These are phyloP conservation scores for Phialocephala sp. DNA, from an alignment of 2,329 filamentous ascomycete genomes.

Conservation along the genomic window DNA sequence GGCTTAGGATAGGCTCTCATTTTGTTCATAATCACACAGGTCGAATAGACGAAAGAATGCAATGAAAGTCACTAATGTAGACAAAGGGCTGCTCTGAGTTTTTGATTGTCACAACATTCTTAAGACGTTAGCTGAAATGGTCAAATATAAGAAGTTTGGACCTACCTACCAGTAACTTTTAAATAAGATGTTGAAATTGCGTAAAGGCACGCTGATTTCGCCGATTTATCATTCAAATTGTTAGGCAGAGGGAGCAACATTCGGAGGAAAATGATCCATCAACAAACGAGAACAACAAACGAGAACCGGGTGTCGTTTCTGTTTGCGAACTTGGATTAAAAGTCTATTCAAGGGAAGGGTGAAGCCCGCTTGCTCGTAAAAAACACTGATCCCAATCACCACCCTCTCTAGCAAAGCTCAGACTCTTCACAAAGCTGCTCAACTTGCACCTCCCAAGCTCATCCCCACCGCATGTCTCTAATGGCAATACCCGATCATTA, in stretches of 20 bases:
- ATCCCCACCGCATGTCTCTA: conserved; percentile 75
- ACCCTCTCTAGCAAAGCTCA: conserved; percentile 74
- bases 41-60: background rate
- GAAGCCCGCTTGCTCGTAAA: conserved; percentile 18
- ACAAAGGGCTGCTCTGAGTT: background rate
- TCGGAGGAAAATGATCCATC: background rate
- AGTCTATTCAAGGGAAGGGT: background rate
- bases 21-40: conserved; percentile 4
- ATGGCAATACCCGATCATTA: conserved; percentile 80
- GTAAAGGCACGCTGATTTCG: background rate
- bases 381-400: conserved; percentile 77
- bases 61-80: background rate
- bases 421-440: conserved; percentile 72
- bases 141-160: no score
- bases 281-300: background rate
- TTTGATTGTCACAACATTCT: no score
- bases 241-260: background rate
- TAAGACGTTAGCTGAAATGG: no score
- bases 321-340: background rate
- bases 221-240: background rate
- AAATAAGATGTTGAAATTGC: no score
- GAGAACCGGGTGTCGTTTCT: background rate
- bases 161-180: no score
- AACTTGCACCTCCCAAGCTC: conserved; percentile 72
- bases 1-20: background rate